These are phyloP conservation scores for Graphilbum sp. DNA, from an alignment of 2,329 filamentous ascomycete species.

Conservation along the genomic window DNA sequence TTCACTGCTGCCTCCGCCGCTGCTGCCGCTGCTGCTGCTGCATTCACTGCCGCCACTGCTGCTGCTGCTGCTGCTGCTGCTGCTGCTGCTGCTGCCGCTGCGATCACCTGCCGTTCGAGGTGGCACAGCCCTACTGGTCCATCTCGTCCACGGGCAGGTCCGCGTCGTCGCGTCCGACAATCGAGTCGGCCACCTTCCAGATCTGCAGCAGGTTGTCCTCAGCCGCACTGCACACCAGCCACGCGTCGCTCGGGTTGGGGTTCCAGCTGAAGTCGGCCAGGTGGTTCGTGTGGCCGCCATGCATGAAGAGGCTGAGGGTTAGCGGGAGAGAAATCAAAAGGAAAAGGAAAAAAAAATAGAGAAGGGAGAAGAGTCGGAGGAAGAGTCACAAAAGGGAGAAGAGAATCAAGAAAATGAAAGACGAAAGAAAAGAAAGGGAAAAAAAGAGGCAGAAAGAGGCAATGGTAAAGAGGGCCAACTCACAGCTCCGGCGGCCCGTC, in stretches of 20 bases:
- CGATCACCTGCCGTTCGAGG: too few relatives aligned
- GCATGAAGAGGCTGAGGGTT: conserved; percentile 70
- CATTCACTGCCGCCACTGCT: too few relatives aligned
- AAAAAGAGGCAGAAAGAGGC: neutral
- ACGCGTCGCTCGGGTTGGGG: conserved; percentile 80
- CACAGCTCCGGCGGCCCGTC: conserved; percentile 91
- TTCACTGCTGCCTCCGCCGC: too few relatives aligned
- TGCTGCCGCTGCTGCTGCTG: too few relatives aligned
- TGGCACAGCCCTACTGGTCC: conserved; percentile 32
- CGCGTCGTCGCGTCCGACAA: conserved; percentile 60
- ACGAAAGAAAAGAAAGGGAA: neutral
- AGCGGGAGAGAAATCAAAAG: conserved; percentile 5
- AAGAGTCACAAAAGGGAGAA: conserved; percentile 37
- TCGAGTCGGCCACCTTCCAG: conserved; percentile 73
- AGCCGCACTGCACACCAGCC: conserved; percentile 88
- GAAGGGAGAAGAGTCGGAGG: conserved; percentile 1
- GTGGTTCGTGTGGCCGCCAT: conserved; percentile 93
- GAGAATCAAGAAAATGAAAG: conserved; percentile 6
- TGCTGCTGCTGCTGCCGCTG: too few relatives aligned
- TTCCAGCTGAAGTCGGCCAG: conserved; percentile 98
- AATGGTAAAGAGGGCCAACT: conserved; percentile 20
- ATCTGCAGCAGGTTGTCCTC: conserved; percentile 96
- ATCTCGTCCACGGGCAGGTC: conserved; percentile 65
- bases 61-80: too few relatives aligned
- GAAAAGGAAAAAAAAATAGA: neutral